Conservation (phyloP, 148 eudicot species). For the Heliamphora exappendiculata region DNA sequence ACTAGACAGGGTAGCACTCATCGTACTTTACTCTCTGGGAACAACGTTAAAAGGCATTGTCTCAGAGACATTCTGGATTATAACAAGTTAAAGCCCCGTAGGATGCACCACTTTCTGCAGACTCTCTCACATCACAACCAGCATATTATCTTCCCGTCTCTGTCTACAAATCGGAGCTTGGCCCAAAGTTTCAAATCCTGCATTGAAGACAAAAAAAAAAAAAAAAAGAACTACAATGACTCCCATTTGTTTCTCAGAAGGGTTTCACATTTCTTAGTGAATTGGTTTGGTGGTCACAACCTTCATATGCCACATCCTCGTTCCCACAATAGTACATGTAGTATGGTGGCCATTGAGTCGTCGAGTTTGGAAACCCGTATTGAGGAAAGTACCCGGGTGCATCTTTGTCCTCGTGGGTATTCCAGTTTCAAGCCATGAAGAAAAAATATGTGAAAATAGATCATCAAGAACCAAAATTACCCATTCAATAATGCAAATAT, state of each 20-base stretch:
- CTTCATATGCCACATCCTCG: conserved; percentile 32
- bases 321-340: conserved; percentile 46
- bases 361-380: conserved; percentile 31
- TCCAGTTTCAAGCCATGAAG: conserved; percentile 38
- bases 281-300: conserved; percentile 32
- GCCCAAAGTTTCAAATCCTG: conserved; percentile 17
- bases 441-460: background rate
- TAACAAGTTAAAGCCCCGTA: conserved; percentile 12
- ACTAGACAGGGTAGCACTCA: too few species aligned
- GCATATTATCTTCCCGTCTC: conserved; percentile 13
- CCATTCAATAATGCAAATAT: too few species aligned
- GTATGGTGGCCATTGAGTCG: conserved; percentile 40
- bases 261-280: conserved; percentile 30
- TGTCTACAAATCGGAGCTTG: conserved; percentile 14
- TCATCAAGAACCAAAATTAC: too few species aligned
- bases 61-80: conserved; percentile 28
- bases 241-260: conserved; percentile 22
- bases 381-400: conserved; percentile 31
- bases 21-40: too few species aligned
- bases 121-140: conserved; percentile 9
- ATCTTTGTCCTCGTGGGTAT: conserved; percentile 37
- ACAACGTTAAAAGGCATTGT: conserved; percentile 53
- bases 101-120: background rate
- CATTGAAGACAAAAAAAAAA: conserved; percentile 11
- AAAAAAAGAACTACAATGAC: conserved; percentile 7